Evolutionary conservation across 1,139 yeast genomes (phyloP).

Genomic region (Suhomyces ambrosiae): DNA sequence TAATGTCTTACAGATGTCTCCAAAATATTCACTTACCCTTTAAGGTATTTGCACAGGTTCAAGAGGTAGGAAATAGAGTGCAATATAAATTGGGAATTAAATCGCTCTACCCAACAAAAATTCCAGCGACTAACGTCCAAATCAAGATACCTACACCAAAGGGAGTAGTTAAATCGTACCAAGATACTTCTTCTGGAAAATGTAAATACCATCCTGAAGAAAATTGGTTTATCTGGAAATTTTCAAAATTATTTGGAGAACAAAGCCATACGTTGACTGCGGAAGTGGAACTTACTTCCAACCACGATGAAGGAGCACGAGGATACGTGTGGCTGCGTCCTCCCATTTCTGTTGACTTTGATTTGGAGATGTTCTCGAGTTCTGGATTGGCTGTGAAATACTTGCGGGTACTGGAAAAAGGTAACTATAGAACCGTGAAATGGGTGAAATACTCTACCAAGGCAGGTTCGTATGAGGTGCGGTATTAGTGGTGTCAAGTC

Average conservation of each 20-base stretch:
- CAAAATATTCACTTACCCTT: constrained; percentile 73
- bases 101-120: constrained; percentile 63
- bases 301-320: constrained; percentile 17
- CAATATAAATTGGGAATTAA: constrained; percentile 62
- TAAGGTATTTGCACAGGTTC: constrained; percentile 61
- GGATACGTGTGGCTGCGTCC: constrained; percentile 64
- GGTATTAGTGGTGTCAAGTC: constrained; percentile 56
- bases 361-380: constrained; percentile 73
- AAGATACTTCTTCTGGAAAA: constrained; percentile 62
- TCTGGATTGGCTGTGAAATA: constrained; percentile 78
- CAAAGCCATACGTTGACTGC: constrained; percentile 61
- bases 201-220: constrained; percentile 70
- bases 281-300: constrained; percentile 44
- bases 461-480: constrained; percentile 79
- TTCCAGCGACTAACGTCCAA: constrained; percentile 66
- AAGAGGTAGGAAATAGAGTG: constrained; percentile 52
- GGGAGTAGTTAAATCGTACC: constrained; percentile 54
- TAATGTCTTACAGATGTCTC: constrained; percentile 69
- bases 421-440: constrained; percentile 72
- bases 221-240: constrained; percentile 67
- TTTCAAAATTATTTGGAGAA: constrained; percentile 68
- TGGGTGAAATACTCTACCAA: constrained; percentile 82
- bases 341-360: constrained; percentile 73
- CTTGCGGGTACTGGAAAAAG: constrained; percentile 66
- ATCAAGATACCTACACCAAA: constrained; percentile 72